Base-by-base conservation (phyloP, 1,284 basidiomycete genomes). In the Moniliophthora roreri region DNA sequence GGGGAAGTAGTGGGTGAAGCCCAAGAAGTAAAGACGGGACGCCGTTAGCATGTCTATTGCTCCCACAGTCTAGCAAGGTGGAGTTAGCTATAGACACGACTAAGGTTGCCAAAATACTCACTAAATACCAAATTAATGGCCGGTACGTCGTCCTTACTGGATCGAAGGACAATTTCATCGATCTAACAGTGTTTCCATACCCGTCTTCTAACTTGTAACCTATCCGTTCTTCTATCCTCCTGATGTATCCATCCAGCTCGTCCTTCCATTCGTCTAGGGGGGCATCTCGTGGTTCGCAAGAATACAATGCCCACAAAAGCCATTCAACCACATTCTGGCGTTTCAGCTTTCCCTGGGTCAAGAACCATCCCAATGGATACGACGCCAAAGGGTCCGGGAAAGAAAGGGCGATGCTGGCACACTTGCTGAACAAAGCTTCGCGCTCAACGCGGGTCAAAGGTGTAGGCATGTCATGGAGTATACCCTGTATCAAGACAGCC, bases 221-320 rank as follows among this genome's bases (percentile, higher is more conserved):
- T 38, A 76, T 58, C 46, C 70, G 52, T 2, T 62, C 52, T 65
- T 79, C 75, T 50, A 77, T 56, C 38, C 55, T 55, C 21, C 61
- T 48, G n/a, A 80, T 45, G 59, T 83, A 83, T 16, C 67, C 70
- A 5, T 73, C 68, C 0, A 84, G 60, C 58, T 81, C 79, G 13
- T 77, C 77, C 23, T 69, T 61, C 78, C 77, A 83, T 16, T 46
- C 44, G 37, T 75, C 65, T 10, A 60, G 57, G 1, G 54, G 24
- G 1, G 63, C 63, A 1, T 67, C 59, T 28, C 65, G 63, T 24
- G 66, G 64, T 8, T 64, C 66, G 37, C 69, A 70, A 23, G 63
- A 71, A 64, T 85, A 87, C 16, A 87, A 59, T 0, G 82, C 80
- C 84, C 84, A 87, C 5, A 82, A 67, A n/a, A 86, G 63, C 84